These are phyloP conservation scores for Dothistroma septosporum DNA, from an alignment of 2,329 filamentous ascomycete species.

Conservation along the genomic window DNA sequence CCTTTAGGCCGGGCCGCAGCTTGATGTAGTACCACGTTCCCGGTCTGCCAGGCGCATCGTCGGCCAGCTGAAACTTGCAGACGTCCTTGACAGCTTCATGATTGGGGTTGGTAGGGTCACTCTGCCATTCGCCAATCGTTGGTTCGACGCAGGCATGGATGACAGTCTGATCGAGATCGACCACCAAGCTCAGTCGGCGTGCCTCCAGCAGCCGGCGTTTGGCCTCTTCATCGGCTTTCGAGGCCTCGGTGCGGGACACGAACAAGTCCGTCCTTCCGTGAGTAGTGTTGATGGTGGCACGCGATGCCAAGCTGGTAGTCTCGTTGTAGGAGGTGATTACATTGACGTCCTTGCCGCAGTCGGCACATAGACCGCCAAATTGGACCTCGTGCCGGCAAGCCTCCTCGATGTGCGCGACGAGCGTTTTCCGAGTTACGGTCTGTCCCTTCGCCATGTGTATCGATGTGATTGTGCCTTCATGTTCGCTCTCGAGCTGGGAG, in stretches of 20 bases:
- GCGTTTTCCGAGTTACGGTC: slow-evolving; percentile 52
- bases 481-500: slow-evolving; percentile 75
- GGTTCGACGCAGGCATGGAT: slow-evolving; percentile 98
- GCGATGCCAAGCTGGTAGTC: slow-evolving; percentile 71
- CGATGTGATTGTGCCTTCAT: slow-evolving; percentile 70
- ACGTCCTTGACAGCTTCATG: slow-evolving; percentile 88
- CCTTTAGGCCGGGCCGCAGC: slow-evolving; percentile 77
- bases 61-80: slow-evolving; percentile 77
- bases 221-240: slow-evolving; percentile 75
- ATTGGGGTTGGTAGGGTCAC: slow-evolving; percentile 82
- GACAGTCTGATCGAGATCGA: slow-evolving; percentile 96
- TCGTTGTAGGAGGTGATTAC: slow-evolving; percentile 73
- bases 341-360: slow-evolving; percentile 96
- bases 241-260: slow-evolving; percentile 77
- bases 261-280: slow-evolving; percentile 86
- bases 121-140: slow-evolving; percentile 92
- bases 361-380: slow-evolving; percentile 82
- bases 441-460: slow-evolving; percentile 70
- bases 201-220: slow-evolving; percentile 76
- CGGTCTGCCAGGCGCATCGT: slow-evolving; percentile 72
- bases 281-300: slow-evolving; percentile 89
- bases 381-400: slow-evolving; percentile 87
- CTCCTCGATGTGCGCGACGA: slow-evolving; percentile 76
- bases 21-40: slow-evolving; percentile 99
- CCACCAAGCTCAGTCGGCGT: slow-evolving; percentile 85